These are phyloP conservation scores for Cladophialophora yegresii DNA, from an alignment of 2,329 filamentous ascomycete species.

Conservation along the genomic window DNA sequence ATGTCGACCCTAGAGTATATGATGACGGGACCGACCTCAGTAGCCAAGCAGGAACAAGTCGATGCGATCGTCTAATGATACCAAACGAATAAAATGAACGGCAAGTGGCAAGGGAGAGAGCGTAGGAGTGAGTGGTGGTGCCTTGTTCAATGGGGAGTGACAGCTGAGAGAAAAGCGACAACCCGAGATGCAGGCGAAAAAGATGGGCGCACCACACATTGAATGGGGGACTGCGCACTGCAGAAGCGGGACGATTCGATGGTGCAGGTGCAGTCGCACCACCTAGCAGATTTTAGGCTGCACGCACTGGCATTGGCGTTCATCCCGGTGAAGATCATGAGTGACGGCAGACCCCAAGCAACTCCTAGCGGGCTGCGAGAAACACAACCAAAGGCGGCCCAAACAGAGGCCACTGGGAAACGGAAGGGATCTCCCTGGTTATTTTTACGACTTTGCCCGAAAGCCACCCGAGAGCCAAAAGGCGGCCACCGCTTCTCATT, in stretches of 20 bases:
- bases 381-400: not conserved
- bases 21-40: constrained; percentile 12
- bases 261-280: constrained; percentile 4
- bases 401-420: constrained; percentile 2
- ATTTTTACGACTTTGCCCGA: constrained; percentile 11
- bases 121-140: not conserved
- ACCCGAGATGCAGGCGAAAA: constrained; percentile 5
- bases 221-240: not conserved
- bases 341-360: constrained; percentile 6
- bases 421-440: constrained; percentile 7
- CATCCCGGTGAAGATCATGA: constrained; percentile 9
- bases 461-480: constrained; percentile 11
- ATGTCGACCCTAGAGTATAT: constrained; percentile 12
- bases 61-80: not conserved
- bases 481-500: constrained; percentile 5
- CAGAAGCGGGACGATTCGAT: constrained; percentile 1
- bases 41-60: not conserved
- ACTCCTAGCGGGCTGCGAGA: constrained; percentile 16
- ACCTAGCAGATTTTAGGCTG: constrained; percentile 5
- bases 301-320: not conserved
- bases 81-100: constrained; percentile 7
- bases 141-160: not conserved
- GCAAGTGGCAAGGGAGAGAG: not conserved
- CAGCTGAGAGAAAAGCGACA: not conserved
- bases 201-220: not conserved